Evolutionary conservation across 2,329 filamentous ascomycete species (phyloP).

Genomic region (Claviceps spartinae): DNA sequence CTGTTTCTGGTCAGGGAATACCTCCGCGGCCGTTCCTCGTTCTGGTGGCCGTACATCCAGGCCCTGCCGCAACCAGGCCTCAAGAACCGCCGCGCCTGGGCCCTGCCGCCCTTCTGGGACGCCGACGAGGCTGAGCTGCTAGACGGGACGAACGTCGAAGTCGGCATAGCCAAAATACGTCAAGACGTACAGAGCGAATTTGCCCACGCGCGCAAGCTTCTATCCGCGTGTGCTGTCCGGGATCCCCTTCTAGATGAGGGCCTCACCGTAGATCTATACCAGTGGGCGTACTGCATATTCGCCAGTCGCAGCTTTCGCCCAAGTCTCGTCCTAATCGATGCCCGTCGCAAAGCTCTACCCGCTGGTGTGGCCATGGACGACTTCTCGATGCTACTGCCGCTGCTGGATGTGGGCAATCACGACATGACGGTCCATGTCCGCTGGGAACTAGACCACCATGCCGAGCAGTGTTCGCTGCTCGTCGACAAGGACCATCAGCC

Average conservation of each 20-base stretch:
- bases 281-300: conserved; percentile 53
- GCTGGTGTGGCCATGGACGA: conserved; percentile 31
- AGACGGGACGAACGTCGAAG: conserved; percentile 37
- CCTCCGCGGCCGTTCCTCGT: conserved; percentile 41
- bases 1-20: conserved; percentile 60
- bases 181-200: conserved; percentile 32
- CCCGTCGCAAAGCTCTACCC: conserved; percentile 13
- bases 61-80: conserved; percentile 48
- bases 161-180: conserved; percentile 35
- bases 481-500: conserved; percentile 29
- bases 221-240: conserved; percentile 1
- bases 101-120: conserved; percentile 50
- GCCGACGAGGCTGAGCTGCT: conserved; percentile 44
- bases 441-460: conserved; percentile 39
- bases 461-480: conserved; percentile 27
- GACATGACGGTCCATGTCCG: conserved; percentile 42
- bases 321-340: conserved; percentile 36
- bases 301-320: conserved; percentile 52
- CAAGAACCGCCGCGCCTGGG: conserved; percentile 30
- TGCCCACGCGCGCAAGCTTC: conserved; percentile 25
- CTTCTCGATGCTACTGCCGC: conserved; percentile 55
- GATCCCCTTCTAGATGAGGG: conserved; percentile 15
- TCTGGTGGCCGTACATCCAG: conserved; percentile 56
- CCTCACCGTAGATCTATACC: conserved; percentile 39
- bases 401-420: conserved; percentile 63